phyloP scores from a whole-genome alignment of 345 rosid genomes.

The Ricinus communis region DNA sequence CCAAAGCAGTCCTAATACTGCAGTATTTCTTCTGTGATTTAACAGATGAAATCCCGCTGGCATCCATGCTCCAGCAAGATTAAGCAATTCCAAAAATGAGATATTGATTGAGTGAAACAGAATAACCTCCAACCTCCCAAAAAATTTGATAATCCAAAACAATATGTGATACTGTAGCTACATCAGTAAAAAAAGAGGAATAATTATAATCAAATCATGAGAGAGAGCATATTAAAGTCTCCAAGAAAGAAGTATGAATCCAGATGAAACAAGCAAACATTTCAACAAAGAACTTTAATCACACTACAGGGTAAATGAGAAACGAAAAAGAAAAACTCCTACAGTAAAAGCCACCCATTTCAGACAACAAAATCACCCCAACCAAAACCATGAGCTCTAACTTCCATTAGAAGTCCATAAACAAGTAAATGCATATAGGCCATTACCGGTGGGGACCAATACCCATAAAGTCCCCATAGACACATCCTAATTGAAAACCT shows the following conservation, averaged over 20 bases:
- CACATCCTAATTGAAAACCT: not conserved
- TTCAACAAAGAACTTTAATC: not conserved
- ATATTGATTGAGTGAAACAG: constrained; percentile 12
- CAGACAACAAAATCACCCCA: not conserved
- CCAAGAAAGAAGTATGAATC: not conserved
- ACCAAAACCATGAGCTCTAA: not conserved
- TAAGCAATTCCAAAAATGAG: constrained; percentile 15
- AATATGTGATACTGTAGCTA: constrained; percentile 30
- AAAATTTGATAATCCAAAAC: constrained; percentile 22
- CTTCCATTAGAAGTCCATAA: not conserved
- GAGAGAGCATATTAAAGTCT: not conserved
- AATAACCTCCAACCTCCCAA: constrained; percentile 27
- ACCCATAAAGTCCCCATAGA: not conserved
- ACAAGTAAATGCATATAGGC: not conserved
- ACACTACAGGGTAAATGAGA: too few species aligned
- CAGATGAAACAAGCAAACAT: constrained; percentile 4
- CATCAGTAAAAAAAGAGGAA: constrained; percentile 16
- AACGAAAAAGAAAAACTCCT: not conserved
- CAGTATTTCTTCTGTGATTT: constrained; percentile 36
- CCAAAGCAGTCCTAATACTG: constrained; percentile 53
- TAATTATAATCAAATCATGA: not conserved
- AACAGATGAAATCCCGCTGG: constrained; percentile 40
- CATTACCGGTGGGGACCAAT: not conserved
- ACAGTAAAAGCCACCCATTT: not conserved
- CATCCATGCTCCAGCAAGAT: constrained; percentile 45